Conservation (phyloP, 208 protist genomes). For the Kentomonas sorsogonicus region DNA sequence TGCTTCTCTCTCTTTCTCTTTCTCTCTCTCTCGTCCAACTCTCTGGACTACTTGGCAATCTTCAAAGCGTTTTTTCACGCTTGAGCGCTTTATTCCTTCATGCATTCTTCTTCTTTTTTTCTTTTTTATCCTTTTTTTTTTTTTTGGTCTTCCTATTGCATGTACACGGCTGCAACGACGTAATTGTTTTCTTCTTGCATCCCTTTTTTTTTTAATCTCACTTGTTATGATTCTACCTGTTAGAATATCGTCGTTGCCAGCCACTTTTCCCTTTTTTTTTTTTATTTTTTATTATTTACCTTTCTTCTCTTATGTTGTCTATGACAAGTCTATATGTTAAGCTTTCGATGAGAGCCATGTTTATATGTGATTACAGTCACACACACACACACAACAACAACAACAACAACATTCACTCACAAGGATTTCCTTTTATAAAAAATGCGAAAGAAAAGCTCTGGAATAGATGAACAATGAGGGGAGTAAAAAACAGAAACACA, state of each 20-base stretch:
- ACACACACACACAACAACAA: background rate
- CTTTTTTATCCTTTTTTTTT: background rate
- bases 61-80: background rate
- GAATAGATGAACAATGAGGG: background rate
- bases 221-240: background rate
- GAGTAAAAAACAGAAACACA: background rate
- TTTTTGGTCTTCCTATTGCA: background rate
- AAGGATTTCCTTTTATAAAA: background rate
- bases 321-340: background rate
- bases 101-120: background rate
- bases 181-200: background rate
- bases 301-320: background rate
- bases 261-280: slow-evolving; percentile 5
- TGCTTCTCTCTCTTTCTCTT: background rate
- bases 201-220: background rate
- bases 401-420: background rate
- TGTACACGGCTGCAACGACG: background rate
- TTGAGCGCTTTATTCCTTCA: background rate
- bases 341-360: background rate
- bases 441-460: background rate
- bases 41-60: background rate
- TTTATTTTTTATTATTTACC: background rate
- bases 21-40: background rate
- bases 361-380: background rate
- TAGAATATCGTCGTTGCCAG: background rate